Evolutionary conservation across 1,284 basidiomycete species (phyloP), one percentile per base, ranked within the genome.

Genomic region (Trichosporon sp.): DNA sequence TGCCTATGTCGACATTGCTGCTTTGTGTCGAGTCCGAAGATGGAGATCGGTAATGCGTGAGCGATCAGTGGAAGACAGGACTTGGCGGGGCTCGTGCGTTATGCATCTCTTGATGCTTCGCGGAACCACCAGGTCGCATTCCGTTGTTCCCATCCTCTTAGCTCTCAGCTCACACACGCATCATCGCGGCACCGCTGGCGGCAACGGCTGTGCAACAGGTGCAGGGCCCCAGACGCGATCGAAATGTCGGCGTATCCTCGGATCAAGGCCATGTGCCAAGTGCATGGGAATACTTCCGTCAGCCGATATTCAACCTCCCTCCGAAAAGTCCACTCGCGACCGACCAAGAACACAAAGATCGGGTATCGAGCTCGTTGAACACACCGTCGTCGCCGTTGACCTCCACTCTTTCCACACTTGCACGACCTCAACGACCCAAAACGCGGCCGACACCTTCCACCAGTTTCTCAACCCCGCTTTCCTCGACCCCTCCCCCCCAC

Each of bases 201-300:
- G 43, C 43, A 46, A 46, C 43, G 14, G 40, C 35, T 35, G 7
- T 35, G n/a, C n/a, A n/a, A n/a, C n/a, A n/a, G n/a, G n/a, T n/a
- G n/a, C n/a, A n/a, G n/a, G n/a, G n/a, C n/a, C 43, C 43, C 43
- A n/a, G 43, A 46, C 43, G 43, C 43, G 43, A 46, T 46, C 43
- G 43, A 46, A n/a, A 10, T 46, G 1, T 5, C 16, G 43, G 43
- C 16, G 16, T n/a, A 46, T n/a, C 51, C 1, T 54, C 51, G 51
- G 51, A 54, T 2, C 5, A 54, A 6, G 6, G 3, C 67, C 51
- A 48, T 56, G 43, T 48, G 51, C 14, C 11, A 26, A 31, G 12
- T 3, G 65, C 70, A 66, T 51, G 70, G 38, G 12, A n/a, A 56
- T 72, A 51, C 68, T 31, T 40, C 69, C 71, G 69, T 19, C 26